A percentile compares a stretch with the other conserved stretches of the same genome.
Conservation (phyloP, 768 basidiomycete species). For the Crassisporium funariophilum region DNA sequence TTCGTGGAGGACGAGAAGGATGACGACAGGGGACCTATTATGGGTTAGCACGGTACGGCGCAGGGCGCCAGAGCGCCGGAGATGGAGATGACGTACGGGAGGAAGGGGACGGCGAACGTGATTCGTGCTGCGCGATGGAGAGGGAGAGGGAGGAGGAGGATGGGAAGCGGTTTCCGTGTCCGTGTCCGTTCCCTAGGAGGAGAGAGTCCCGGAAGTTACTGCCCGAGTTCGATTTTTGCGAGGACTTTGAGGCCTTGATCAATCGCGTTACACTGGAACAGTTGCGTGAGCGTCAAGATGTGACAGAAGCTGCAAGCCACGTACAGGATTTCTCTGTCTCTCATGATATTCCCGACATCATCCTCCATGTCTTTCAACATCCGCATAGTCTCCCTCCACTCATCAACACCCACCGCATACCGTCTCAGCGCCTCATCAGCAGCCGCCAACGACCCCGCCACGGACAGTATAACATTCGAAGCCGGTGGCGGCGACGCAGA, state of each 20-base stretch:
- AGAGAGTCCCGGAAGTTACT: slow-evolving; percentile 41
- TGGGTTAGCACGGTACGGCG: slow-evolving; percentile 5
- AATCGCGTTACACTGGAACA: slow-evolving; percentile 68
- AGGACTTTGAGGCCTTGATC: slow-evolving; percentile 76
- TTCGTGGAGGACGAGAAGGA: slow-evolving; percentile 46
- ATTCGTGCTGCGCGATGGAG: slow-evolving; percentile 18
- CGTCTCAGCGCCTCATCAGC: slow-evolving; percentile 70
- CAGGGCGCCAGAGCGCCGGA: slow-evolving; percentile 17
- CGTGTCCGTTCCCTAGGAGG: slow-evolving; percentile 28
- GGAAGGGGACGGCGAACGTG: slow-evolving; percentile 23
- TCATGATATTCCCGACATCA: slow-evolving; percentile 66
- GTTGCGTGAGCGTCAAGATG: not conserved
- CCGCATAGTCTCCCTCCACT: slow-evolving; percentile 64
- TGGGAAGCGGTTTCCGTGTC: slow-evolving; percentile 29
- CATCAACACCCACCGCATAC: slow-evolving; percentile 62
- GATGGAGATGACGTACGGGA: slow-evolving; percentile 22
- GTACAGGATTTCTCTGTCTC: slow-evolving; percentile 83
- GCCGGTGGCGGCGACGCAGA: slow-evolving; percentile 60
- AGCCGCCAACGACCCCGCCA: slow-evolving; percentile 58
- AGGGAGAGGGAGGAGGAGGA: slow-evolving; percentile 45
- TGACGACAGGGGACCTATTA: slow-evolving; percentile 21
- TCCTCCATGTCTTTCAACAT: slow-evolving; percentile 69
- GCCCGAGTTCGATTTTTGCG: slow-evolving; percentile 36
- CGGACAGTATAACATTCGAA: slow-evolving; percentile 55
- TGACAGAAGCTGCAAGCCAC: slow-evolving; percentile 25